Conservation (phyloP, 257 asterid species). For the Solanum infundibuliforme region DNA sequence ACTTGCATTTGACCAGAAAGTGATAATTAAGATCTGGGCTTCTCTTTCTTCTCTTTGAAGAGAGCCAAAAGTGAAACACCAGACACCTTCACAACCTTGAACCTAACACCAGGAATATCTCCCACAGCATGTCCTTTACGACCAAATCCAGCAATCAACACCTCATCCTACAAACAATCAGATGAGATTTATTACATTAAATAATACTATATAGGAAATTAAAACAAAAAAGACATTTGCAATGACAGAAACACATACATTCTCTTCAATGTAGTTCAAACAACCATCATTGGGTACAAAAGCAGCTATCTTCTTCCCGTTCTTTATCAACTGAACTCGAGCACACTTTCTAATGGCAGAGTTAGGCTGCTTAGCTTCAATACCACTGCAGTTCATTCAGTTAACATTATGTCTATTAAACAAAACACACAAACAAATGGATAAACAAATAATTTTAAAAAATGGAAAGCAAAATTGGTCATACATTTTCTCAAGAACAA, state of each 20-base stretch:
- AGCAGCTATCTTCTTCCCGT: slow-evolving; percentile 3
- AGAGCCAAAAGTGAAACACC: slow-evolving; percentile 7
- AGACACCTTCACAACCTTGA: slow-evolving; percentile 4
- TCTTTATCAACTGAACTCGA: slow-evolving; percentile 5
- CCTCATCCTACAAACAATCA: neutral
- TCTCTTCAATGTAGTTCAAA: slow-evolving; percentile 7
- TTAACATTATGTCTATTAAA: neutral
- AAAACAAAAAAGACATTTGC: neutral
- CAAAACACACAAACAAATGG: neutral
- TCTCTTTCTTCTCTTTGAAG: slow-evolving; percentile 7
- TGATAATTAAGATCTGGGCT: neutral
- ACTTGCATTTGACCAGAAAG: neutral
- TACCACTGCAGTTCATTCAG: neutral
- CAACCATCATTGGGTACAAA: slow-evolving; percentile 2
- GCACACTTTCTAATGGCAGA: slow-evolving; percentile 9
- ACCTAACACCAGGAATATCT: slow-evolving; percentile 4
- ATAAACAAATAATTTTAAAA: neutral
- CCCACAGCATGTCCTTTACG: slow-evolving; percentile 3
- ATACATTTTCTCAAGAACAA: slow-evolving; percentile 7
- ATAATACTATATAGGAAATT: neutral
- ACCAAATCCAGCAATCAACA: slow-evolving; percentile 3
- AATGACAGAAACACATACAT: neutral
- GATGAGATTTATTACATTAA: neutral
- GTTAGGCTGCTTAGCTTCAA: slow-evolving; percentile 8
- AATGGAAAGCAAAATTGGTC: neutral